Conservation (phyloP, 2,329 filamentous ascomycete genomes). For the Fusarium longipes region DNA sequence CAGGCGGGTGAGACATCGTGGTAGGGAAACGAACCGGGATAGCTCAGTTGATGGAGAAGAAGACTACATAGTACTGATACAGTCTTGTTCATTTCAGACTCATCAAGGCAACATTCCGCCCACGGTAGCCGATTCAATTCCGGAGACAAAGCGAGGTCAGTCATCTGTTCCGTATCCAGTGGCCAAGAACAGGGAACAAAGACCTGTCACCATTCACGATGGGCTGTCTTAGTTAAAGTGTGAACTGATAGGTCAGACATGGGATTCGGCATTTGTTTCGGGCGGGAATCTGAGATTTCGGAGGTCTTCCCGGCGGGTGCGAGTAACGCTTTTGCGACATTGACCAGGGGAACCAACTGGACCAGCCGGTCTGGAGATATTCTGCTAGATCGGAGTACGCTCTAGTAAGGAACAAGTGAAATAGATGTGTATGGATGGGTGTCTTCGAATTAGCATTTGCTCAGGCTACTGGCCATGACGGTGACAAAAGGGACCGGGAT, state of each 20-base stretch:
- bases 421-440: neutral
- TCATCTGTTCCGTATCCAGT: neutral
- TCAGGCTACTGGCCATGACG: neutral
- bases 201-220: neutral
- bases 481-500: neutral
- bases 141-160: too few species aligned
- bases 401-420: accelerated
- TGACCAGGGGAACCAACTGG: neutral
- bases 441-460: neutral
- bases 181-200: neutral
- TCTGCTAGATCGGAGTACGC: accelerated
- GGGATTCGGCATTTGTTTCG: slow-evolving; percentile 23
- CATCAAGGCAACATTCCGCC: too few species aligned
- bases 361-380: neutral
- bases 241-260: slow-evolving; percentile 23
- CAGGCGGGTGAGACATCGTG: neutral
- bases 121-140: too few species aligned
- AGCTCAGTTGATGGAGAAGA: neutral
- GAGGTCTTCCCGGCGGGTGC: slow-evolving; percentile 10
- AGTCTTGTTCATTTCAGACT: neutral
- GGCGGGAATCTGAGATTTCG: slow-evolving; percentile 35
- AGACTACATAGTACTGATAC: neutral
- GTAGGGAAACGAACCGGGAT: neutral
- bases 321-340: slow-evolving; percentile 8
- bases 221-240: neutral